A percentile compares a stretch with the other conserved stretches of the same genome.
phyloP scores from a whole-genome alignment of 2,329 filamentous ascomycete species.

The Hypoxylon rubiginosum region DNA sequence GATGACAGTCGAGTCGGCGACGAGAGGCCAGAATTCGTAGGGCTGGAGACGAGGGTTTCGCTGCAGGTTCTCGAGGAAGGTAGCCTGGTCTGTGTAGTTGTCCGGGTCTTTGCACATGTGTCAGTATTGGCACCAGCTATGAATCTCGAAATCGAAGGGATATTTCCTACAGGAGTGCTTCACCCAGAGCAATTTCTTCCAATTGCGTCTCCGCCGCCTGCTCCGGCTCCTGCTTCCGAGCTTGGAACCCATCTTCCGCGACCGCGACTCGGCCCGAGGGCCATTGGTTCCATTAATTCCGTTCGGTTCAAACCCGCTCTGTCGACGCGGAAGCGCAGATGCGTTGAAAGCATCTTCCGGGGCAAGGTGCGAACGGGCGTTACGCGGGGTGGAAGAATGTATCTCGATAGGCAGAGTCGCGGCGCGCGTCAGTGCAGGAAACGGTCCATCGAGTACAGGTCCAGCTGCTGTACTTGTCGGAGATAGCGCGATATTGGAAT shows the following conservation, averaged over 20 bases:
- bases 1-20: conserved; percentile 95
- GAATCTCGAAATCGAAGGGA: conserved; percentile 5
- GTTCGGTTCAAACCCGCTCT: conserved; percentile 56
- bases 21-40: conserved; percentile 98
- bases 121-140: conserved; percentile 34
- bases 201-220: conserved; percentile 77
- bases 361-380: conserved; percentile 77
- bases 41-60: conserved; percentile 92
- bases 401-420: conserved; percentile 56
- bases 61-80: conserved; percentile 95
- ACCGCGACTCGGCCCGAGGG: conserved; percentile 53
- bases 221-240: conserved; percentile 72
- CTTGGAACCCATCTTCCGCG: conserved; percentile 61
- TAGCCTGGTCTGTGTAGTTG: conserved; percentile 97
- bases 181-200: conserved; percentile 98
- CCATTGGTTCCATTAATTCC: conserved; percentile 42
- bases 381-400: conserved; percentile 52
- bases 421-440: conserved; percentile 54
- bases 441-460: conserved; percentile 15
- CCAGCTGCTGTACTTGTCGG: conserved; percentile 1
- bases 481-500: conserved; percentile 18
- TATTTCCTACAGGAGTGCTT: conserved; percentile 83
- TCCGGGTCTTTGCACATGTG: conserved; percentile 78
- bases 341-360: conserved; percentile 86
- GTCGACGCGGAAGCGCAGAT: conserved; percentile 70